phyloP scores from a whole-genome alignment of 75 land plant genomes.

The Selaginella moellendorffii region DNA sequence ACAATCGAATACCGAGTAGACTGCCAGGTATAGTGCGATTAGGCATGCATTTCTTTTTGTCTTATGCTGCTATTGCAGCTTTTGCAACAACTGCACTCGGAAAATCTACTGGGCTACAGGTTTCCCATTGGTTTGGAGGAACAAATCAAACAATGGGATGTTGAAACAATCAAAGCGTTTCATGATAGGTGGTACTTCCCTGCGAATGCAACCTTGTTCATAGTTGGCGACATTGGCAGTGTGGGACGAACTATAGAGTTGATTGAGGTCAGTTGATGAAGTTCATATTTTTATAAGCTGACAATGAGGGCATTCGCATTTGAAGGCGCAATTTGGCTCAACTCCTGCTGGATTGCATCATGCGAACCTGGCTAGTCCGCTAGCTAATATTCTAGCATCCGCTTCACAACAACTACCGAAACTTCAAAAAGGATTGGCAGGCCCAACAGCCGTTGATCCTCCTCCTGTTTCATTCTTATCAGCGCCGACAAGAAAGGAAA shows the following conservation, averaged over 20 bases:
- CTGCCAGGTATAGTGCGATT: slow-evolving; percentile 55
- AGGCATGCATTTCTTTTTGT: background rate
- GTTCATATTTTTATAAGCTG: too few relatives aligned
- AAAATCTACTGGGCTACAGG: slow-evolving; percentile 85
- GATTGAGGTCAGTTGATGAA: slow-evolving; percentile 46
- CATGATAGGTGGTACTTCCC: slow-evolving; percentile 99
- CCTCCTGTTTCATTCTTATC: slow-evolving; percentile 2
- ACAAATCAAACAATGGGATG: slow-evolving; percentile 98
- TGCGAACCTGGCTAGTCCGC: slow-evolving; percentile 21
- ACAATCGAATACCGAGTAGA: slow-evolving; percentile 98
- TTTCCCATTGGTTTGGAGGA: slow-evolving; percentile 98
- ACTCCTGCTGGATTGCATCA: slow-evolving; percentile 43
- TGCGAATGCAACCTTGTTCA: slow-evolving; percentile 94
- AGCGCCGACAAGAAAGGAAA: slow-evolving; percentile 30
- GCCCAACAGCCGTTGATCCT: background rate
- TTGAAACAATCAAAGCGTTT: slow-evolving; percentile 72
- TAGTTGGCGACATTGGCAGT: slow-evolving; percentile 87
- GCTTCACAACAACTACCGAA: slow-evolving; percentile 73
- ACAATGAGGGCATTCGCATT: too few relatives aligned
- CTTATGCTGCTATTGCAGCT: slow-evolving; percentile 31
- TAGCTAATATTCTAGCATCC: slow-evolving; percentile 57
- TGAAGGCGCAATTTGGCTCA: slow-evolving; percentile 83
- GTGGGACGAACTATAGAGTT: slow-evolving; percentile 60
- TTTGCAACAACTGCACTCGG: slow-evolving; percentile 90
- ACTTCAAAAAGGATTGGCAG: slow-evolving; percentile 41